phyloP scores from a whole-genome alignment of 2,329 filamentous ascomycete genomes.

The Blastomyces emzantsi region DNA sequence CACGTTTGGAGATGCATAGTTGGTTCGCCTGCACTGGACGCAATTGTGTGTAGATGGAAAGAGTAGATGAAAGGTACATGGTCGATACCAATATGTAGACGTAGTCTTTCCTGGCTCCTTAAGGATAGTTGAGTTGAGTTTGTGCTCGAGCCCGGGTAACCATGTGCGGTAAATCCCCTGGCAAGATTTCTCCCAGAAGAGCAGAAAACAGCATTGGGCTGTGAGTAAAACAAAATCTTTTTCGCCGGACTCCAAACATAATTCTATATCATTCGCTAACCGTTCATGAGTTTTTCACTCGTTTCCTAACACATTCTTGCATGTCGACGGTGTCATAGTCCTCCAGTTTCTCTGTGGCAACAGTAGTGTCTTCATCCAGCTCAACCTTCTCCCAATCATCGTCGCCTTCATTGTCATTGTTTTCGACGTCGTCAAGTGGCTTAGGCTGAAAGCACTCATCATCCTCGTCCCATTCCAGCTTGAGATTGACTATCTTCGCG shows the following conservation, averaged over 20 bases:
- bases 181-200: background rate
- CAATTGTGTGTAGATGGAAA: background rate
- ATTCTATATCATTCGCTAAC: background rate
- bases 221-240: background rate
- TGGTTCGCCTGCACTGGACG: background rate
- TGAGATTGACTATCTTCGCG: conserved; percentile 40
- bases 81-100: background rate
- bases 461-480: conserved; percentile 26
- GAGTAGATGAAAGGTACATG: background rate
- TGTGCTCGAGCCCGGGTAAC: background rate
- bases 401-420: conserved; percentile 23
- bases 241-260: background rate
- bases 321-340: conserved; percentile 27
- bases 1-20: background rate
- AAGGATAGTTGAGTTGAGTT: background rate
- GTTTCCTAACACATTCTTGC: conserved; percentile 25
- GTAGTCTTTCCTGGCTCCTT: background rate
- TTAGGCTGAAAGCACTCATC: conserved; percentile 11
- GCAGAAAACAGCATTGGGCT: background rate
- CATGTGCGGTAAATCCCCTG: background rate
- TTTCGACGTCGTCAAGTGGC: conserved; percentile 1
- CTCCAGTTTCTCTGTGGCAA: conserved; percentile 24
- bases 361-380: conserved; percentile 26
- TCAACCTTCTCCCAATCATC: conserved; percentile 39
- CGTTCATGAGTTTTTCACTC: conserved; percentile 7